Evolutionary conservation across 164 flowering plant species (phyloP).

Genomic region (Vitis rupestris): DNA sequence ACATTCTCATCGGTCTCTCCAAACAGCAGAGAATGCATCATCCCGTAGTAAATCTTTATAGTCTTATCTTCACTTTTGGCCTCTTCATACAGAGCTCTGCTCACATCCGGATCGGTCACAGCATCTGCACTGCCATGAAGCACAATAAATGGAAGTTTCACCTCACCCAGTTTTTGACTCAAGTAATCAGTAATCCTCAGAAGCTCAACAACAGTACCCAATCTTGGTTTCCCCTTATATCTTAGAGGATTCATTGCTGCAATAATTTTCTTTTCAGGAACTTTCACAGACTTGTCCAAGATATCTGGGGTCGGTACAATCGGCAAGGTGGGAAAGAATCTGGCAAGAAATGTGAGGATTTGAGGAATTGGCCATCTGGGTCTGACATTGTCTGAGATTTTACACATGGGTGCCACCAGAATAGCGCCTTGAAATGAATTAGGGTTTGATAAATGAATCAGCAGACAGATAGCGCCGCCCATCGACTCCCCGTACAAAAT

Average conservation of each 20-base stretch:
- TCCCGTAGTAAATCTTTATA: slow-evolving; percentile 72
- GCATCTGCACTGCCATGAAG: slow-evolving; percentile 82
- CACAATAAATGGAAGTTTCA: slow-evolving; percentile 68
- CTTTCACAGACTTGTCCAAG: slow-evolving; percentile 65
- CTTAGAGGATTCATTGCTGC: slow-evolving; percentile 65
- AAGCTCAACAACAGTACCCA: slow-evolving; percentile 78
- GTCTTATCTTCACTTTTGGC: slow-evolving; percentile 72
- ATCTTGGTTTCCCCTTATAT: slow-evolving; percentile 71
- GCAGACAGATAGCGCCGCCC: slow-evolving; percentile 86
- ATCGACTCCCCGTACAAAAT: slow-evolving; percentile 85
- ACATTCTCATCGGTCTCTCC: slow-evolving; percentile 87
- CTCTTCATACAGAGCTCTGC: slow-evolving; percentile 53
- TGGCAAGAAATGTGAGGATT: slow-evolving; percentile 47
- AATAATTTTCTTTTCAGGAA: slow-evolving; percentile 54
- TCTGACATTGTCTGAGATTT: slow-evolving; percentile 67
- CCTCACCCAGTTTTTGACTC: slow-evolving; percentile 43
- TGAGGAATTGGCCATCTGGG: slow-evolving; percentile 87
- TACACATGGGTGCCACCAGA: slow-evolving; percentile 85
- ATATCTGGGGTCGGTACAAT: slow-evolving; percentile 77
- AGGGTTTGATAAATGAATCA: slow-evolving; percentile 51
- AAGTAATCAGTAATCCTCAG: slow-evolving; percentile 62
- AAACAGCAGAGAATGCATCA: slow-evolving; percentile 86
- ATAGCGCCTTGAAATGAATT: slow-evolving; percentile 58
- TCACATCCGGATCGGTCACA: slow-evolving; percentile 83
- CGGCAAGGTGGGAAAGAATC: slow-evolving; percentile 62